Percentiles rank a stretch among this genome's conserved stretches.
These are phyloP conservation scores for Rhynchospora tenuis DNA, from an alignment of 176 grass and related monocot species.

Conservation along the genomic window DNA sequence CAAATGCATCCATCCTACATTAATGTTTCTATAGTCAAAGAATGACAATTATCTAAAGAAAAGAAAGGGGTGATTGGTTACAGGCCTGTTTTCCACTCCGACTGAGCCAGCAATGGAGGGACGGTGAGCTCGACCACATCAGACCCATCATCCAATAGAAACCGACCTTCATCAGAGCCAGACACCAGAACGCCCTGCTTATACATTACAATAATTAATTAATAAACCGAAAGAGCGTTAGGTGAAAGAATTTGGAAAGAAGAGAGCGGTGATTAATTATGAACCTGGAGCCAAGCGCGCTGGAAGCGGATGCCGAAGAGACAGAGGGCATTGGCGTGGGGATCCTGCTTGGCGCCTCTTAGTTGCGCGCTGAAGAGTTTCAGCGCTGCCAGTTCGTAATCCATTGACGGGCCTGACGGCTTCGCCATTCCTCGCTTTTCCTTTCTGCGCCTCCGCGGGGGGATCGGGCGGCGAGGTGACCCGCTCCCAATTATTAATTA, in stretches of 20 bases:
- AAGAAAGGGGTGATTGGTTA: background rate
- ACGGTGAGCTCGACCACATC: conserved; percentile 43
- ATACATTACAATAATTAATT: background rate
- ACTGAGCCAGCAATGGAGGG: conserved; percentile 14
- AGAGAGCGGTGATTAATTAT: background rate
- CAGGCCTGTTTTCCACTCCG: conserved; percentile 28
- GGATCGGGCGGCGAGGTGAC: no score
- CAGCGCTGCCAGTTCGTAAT: conserved; percentile 68
- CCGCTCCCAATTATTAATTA: no score
- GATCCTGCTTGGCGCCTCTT: background rate
- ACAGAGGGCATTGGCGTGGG: conserved; percentile 21
- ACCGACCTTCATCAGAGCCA: conserved; percentile 13
- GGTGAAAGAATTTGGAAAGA: background rate
- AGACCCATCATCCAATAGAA: conserved; percentile 73
- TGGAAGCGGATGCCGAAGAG: conserved; percentile 78
- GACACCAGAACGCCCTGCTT: conserved; percentile 65
- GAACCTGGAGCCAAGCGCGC: conserved; percentile 83
- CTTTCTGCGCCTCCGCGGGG: no score
- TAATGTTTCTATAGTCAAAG: background rate
- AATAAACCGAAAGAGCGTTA: conserved; percentile 15
- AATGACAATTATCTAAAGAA: background rate
- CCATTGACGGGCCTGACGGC: conserved; percentile 56
- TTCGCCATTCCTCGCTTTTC: background rate
- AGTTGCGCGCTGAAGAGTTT: conserved; percentile 72
- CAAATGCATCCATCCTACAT: background rate